Evolutionary conservation across 768 basidiomycete species (phyloP), one percentile per base, ranked within the genome.

Genomic region (Brasilioporus rufonigricans): DNA sequence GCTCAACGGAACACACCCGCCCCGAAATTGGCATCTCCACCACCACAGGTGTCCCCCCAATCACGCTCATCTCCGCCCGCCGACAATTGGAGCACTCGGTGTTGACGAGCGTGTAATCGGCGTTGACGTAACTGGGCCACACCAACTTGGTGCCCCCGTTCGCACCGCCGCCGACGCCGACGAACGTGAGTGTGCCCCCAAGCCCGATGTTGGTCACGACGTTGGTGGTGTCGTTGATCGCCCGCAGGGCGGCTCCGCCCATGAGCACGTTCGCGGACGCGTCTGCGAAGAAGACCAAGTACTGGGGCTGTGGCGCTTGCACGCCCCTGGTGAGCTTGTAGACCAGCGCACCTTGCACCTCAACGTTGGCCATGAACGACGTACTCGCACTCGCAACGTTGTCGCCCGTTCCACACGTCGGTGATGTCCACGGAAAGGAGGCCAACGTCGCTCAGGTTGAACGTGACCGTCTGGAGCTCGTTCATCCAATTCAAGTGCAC

Each of bases 21-120:
- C 57, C 55, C 0, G 56, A 43, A 26, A 60, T 33, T 1, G 55
- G 55, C 55, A 57, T 59, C 32, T 59, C 51, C 18, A 53, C 44
- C 13, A 21, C 18, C 6, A 59, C 48, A 0, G 58, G 44, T n/a
- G 44, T 13, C 14, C 29, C 43, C 11, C 39, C 48, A 12, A 58
- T 53, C 18, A 50, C 44, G 26, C 56, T 50, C 29, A 60, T 44
- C 35, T 54, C 21, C 26, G 41, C 56, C 12, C 49, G 48, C 29
- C 56, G 31, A 9, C 56, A 60, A 18, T 58, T 58, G 12, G 52
- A 41, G 19, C 56, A 58, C 2, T 32, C 40, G 6, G 44, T 49
- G 29, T 58, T 58, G 36, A 1, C 39, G 32, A n/a, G n/a, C n/a
- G n/a, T n/a, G n/a, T n/a, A n/a, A n/a, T n/a, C n/a, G n/a, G n/a